These are phyloP conservation scores for Rhododendron mucronatum DNA, from an alignment of 148 eudicot species.

Conservation along the genomic window DNA sequence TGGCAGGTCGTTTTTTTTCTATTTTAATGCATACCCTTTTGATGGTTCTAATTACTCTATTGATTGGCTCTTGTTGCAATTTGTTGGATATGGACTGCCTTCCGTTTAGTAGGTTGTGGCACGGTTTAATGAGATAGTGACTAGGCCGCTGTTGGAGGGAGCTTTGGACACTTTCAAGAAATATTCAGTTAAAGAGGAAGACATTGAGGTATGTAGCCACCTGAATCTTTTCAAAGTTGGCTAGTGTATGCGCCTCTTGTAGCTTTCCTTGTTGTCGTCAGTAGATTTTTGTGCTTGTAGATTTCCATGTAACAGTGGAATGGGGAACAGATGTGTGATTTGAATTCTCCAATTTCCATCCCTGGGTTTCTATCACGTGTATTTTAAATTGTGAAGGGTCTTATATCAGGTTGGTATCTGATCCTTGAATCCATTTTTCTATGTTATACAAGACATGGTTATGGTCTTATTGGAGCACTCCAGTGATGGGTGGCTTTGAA, in stretches of 20 bases:
- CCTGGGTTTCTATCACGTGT: not conserved
- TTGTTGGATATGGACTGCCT: not conserved
- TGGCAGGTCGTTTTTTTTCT: not conserved
- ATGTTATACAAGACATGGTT: not conserved
- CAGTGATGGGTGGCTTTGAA: not conserved
- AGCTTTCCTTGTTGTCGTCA: not conserved
- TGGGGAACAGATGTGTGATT: not conserved
- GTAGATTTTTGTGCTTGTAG: not conserved
- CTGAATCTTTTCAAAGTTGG: not conserved
- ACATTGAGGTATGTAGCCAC: constrained; percentile 65
- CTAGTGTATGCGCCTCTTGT: not conserved
- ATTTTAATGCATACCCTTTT: not conserved
- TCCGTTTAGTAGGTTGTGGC: constrained; percentile 72
- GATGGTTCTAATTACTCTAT: not conserved
- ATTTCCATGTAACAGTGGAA: not conserved
- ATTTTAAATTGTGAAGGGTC: not conserved
- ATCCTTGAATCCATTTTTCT: not conserved
- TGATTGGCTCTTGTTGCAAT: not conserved
- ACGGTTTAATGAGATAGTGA: constrained; percentile 86
- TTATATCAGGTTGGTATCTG: not conserved
- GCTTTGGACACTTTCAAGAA: constrained; percentile 83
- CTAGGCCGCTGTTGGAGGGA: constrained; percentile 84
- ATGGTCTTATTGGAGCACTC: not conserved
- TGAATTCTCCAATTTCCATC: not conserved
- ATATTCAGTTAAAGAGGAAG: constrained; percentile 75